Percentiles rank a stretch among this genome's conserved stretches.
Evolutionary conservation across 257 asterid species (phyloP).

Genomic region (Nicotiana sylvestris): DNA sequence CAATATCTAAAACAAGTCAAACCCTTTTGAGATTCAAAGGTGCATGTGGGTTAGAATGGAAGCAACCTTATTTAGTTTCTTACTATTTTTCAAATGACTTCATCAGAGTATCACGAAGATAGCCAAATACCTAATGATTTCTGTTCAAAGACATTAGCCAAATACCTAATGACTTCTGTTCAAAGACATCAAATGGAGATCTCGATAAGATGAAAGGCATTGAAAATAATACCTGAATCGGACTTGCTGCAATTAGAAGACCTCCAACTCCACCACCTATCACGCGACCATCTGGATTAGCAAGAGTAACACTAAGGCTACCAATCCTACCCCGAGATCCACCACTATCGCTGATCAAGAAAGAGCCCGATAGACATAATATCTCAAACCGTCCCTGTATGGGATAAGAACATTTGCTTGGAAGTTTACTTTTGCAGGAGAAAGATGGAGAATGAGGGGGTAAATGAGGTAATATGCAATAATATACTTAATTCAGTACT

Average conservation of each 20-base stretch:
- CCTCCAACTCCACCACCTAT: conserved; percentile 86
- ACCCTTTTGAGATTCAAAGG: not conserved
- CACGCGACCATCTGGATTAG: conserved; percentile 84
- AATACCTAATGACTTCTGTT: not conserved
- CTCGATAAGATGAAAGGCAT: conserved; percentile 6
- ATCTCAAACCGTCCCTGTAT: conserved; percentile 77
- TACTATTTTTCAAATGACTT: not conserved
- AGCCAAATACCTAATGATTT: not conserved
- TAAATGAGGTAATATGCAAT: not conserved
- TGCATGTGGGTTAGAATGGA: not conserved
- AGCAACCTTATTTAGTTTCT: not conserved
- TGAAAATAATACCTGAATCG: conserved; percentile 53
- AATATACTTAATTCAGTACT: not conserved
- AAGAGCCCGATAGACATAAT: conserved; percentile 71
- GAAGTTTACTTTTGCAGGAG: not conserved
- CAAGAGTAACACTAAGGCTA: conserved; percentile 57
- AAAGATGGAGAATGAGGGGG: not conserved
- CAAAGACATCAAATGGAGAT: not conserved
- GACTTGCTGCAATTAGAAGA: conserved; percentile 76
- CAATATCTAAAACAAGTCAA: not conserved
- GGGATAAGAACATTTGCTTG: conserved; percentile 8
- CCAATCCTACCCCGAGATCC: conserved; percentile 52
- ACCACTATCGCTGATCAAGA: conserved; percentile 38
- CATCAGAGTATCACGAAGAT: not conserved
- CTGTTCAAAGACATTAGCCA: not conserved